Conservation (phyloP, 306 rosid genomes). For the Vigna hirtella region DNA sequence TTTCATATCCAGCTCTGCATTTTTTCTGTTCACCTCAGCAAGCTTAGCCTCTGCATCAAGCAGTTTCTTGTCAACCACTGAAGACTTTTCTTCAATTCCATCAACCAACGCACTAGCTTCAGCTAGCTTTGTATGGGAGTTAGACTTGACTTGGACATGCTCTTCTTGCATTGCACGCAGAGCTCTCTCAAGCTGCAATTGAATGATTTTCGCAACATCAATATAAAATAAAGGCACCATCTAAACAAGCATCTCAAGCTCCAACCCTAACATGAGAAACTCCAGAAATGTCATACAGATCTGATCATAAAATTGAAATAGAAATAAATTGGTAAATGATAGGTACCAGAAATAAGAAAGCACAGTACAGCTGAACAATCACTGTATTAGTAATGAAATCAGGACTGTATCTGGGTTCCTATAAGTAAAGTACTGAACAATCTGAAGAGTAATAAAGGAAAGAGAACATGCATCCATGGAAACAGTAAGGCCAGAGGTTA, state of each 20-base stretch:
- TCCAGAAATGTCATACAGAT: slow-evolving; percentile 7
- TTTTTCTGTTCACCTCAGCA: slow-evolving; percentile 73
- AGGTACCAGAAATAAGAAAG: no score
- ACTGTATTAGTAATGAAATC: no score
- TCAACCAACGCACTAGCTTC: slow-evolving; percentile 68
- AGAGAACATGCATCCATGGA: slow-evolving; percentile 6
- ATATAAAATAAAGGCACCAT: slow-evolving; percentile 33
- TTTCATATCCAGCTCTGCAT: slow-evolving; percentile 74
- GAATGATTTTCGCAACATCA: slow-evolving; percentile 36
- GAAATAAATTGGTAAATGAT: slow-evolving; percentile 10
- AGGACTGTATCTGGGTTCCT: no score
- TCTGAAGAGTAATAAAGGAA: no score
- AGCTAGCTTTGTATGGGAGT: slow-evolving; percentile 70
- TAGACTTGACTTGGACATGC: slow-evolving; percentile 56
- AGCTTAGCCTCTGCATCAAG: slow-evolving; percentile 84
- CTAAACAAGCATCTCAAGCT: slow-evolving; percentile 18
- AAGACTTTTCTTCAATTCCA: slow-evolving; percentile 80
- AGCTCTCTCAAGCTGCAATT: slow-evolving; percentile 81
- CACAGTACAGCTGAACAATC: no score
- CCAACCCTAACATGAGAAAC: slow-evolving; percentile 26
- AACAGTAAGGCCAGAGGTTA: background rate
- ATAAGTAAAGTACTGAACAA: background rate
- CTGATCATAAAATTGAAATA: slow-evolving; percentile 31
- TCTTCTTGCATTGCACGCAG: slow-evolving; percentile 65
- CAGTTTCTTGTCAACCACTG: slow-evolving; percentile 65